These are phyloP conservation scores for Hymenotorrendiella dingleyae DNA, from an alignment of 2,329 filamentous ascomycete species.

Conservation along the genomic window DNA sequence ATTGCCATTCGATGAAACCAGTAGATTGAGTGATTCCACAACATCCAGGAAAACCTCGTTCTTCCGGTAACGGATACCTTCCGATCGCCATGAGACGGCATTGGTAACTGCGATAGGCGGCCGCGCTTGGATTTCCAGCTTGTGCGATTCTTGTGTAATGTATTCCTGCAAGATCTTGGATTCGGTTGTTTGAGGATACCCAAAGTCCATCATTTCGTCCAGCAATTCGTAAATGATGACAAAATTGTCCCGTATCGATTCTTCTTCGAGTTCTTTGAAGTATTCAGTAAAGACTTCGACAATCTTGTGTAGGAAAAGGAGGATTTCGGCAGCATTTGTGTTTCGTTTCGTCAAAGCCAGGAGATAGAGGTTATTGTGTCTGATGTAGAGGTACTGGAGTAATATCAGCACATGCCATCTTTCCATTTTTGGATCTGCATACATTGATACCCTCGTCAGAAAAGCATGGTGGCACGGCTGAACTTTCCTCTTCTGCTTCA, in stretches of 20 bases:
- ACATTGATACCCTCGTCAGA: constrained; percentile 98
- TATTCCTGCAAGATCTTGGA: constrained; percentile 98
- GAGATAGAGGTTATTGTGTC: constrained; percentile 98
- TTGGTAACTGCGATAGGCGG: constrained; percentile 98
- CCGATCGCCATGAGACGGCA: constrained; percentile 94
- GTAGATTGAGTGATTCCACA: constrained; percentile 89
- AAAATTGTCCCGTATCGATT: constrained; percentile 98
- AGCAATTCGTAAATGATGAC: constrained; percentile 98
- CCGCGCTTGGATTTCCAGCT: constrained; percentile 91
- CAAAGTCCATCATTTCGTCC: constrained; percentile 99
- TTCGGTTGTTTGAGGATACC: constrained; percentile 97
- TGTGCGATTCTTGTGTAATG: constrained; percentile 98
- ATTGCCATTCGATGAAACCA: constrained; percentile 91
- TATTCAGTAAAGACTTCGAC: constrained; percentile 99
- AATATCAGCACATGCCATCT: constrained; percentile 1
- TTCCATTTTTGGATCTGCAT: constrained; percentile 29
- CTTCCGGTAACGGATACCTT: constrained; percentile 97
- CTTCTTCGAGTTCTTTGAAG: constrained; percentile 98
- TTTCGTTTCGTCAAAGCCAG: constrained; percentile 97
- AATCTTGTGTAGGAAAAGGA: constrained; percentile 95
- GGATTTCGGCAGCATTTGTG: constrained; percentile 96
- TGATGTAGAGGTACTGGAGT: constrained; percentile 89
- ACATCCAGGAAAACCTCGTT: constrained; percentile 99
- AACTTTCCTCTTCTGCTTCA: constrained; percentile 98
- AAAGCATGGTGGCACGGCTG: constrained; percentile 94